Conservation (phyloP, 768 basidiomycete species). For the Pleurotus citrinopileatus region DNA sequence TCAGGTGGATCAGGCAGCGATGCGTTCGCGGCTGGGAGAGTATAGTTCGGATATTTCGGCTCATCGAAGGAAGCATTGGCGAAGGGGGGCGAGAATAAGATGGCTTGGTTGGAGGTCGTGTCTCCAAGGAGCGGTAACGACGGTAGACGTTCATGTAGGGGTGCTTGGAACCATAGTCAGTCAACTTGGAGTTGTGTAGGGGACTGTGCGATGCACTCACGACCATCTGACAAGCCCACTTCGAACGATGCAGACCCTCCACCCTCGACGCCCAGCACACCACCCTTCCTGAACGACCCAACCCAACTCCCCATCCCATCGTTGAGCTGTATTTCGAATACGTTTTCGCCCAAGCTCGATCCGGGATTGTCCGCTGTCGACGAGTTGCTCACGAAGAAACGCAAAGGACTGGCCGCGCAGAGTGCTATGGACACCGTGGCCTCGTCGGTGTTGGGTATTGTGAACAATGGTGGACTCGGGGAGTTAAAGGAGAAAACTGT, state of each 20-base stretch:
- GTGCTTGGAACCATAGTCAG: conserved; percentile 27
- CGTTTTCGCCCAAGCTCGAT: conserved; percentile 31
- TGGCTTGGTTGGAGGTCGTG: conserved; percentile 67
- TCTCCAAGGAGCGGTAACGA: conserved; percentile 64
- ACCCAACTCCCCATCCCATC: conserved; percentile 54
- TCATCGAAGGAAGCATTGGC: conserved; percentile 21
- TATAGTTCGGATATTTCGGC: conserved; percentile 68
- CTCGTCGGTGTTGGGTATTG: conserved; percentile 35
- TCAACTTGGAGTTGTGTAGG: not conserved
- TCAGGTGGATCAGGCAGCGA: conserved; percentile 37
- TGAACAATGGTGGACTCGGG: conserved; percentile 35
- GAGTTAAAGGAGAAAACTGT: conserved; percentile 22
- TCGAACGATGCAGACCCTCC: conserved; percentile 47
- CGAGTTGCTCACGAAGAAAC: conserved; percentile 61
- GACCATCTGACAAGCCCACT: conserved; percentile 49
- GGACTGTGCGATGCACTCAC: conserved; percentile 20
- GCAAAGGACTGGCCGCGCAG: conserved; percentile 34
- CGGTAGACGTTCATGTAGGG: conserved; percentile 43
- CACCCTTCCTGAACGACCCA: conserved; percentile 43
- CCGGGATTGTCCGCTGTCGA: conserved; percentile 33
- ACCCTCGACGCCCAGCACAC: conserved; percentile 46
- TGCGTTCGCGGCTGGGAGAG: conserved; percentile 57
- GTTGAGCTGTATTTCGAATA: conserved; percentile 44
- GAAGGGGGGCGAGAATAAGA: conserved; percentile 69
- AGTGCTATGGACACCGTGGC: conserved; percentile 49